phyloP scores from a whole-genome alignment of 345 rosid genomes.

The Citrus mangshanensis region DNA sequence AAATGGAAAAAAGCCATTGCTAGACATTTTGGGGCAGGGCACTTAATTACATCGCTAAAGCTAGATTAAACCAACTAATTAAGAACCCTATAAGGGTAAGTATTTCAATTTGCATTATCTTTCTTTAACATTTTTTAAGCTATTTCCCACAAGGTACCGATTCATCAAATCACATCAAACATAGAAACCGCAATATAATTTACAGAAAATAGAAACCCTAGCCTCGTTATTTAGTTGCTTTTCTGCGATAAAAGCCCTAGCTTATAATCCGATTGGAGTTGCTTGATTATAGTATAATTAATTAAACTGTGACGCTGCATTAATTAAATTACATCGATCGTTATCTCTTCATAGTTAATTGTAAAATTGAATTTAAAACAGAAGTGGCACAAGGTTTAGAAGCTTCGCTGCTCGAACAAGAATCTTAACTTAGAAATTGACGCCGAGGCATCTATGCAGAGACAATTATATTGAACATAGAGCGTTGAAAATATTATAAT shows the following conservation, averaged over 20 bases:
- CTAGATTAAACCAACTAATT: too few relatives aligned
- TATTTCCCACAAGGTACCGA: too few relatives aligned
- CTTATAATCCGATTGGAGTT: background rate
- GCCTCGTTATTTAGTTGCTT: background rate
- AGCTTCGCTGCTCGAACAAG: conserved; percentile 35
- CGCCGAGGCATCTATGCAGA: conserved; percentile 3
- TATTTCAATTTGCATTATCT: too few relatives aligned
- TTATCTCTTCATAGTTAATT: background rate
- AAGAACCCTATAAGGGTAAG: too few relatives aligned
- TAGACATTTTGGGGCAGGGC: too few relatives aligned
- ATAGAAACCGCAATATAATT: too few relatives aligned
- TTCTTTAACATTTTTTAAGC: too few relatives aligned
- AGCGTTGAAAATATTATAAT: background rate
- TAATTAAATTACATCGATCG: background rate
- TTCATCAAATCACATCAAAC: too few relatives aligned
- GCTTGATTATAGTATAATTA: background rate
- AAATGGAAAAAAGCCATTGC: too few relatives aligned
- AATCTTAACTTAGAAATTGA: conserved; percentile 16
- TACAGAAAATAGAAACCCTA: background rate
- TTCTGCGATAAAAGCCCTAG: background rate
- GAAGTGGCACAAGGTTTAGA: conserved; percentile 34
- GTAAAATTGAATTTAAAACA: background rate
- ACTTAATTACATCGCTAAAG: too few relatives aligned
- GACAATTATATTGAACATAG: background rate
- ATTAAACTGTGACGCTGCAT: background rate